Conservation (phyloP, 257 asterid genomes). For the Lantana camara region DNA sequence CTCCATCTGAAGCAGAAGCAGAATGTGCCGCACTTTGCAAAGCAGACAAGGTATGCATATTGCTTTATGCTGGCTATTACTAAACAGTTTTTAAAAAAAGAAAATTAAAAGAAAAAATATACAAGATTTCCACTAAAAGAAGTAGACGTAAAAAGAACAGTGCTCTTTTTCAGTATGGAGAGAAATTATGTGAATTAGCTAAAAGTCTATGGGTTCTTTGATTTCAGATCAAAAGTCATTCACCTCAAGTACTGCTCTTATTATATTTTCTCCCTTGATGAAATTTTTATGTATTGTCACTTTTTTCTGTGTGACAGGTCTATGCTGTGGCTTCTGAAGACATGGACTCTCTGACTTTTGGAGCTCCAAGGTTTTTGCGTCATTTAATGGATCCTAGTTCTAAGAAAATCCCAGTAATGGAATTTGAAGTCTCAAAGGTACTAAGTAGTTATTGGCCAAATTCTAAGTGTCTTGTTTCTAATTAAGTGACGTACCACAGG, state of each 20-base stretch:
- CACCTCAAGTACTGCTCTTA: conserved; percentile 13
- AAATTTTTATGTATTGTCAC: conserved; percentile 17
- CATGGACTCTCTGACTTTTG: conserved; percentile 98
- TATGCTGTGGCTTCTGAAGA: conserved; percentile 99
- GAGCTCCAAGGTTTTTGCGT: conserved; percentile 92
- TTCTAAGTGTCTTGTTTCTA: conserved; percentile 22
- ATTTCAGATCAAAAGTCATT: conserved; percentile 10
- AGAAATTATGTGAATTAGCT: neutral
- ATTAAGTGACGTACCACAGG: conserved; percentile 43
- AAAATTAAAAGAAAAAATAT: no score
- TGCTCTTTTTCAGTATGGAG: neutral
- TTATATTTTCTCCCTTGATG: neutral
- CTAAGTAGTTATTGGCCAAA: conserved; percentile 27
- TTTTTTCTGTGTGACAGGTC: conserved; percentile 53
- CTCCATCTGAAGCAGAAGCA: conserved; percentile 99
- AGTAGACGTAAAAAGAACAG: no score
- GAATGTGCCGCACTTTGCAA: conserved; percentile 94
- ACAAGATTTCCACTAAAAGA: neutral
- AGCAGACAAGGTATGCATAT: conserved; percentile 57
- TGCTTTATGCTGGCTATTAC: neutral
- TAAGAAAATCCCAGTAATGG: conserved; percentile 98
- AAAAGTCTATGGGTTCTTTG: conserved; percentile 16
- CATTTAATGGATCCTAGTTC: conserved; percentile 99
- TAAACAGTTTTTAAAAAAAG: neutral
- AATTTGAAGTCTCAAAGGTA: conserved; percentile 93